Evolutionary conservation across 1,284 basidiomycete genomes (phyloP).

Genomic region (Agaricales sp.): DNA sequence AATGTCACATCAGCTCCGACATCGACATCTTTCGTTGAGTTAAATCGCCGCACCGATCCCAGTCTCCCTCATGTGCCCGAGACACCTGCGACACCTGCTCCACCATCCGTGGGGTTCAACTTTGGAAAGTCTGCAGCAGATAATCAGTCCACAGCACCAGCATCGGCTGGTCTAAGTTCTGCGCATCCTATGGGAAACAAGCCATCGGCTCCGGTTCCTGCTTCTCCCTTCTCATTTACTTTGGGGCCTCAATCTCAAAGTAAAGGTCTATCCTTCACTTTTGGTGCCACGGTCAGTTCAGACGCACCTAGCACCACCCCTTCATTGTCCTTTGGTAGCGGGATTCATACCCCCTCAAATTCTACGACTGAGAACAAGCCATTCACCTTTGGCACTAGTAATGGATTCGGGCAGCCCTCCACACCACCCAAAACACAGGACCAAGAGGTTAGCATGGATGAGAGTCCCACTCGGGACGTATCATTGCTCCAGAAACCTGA

Average conservation of each 20-base stretch:
- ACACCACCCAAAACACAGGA: slow-evolving; percentile 47
- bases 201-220: slow-evolving; percentile 6
- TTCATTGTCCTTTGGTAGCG: slow-evolving; percentile 16
- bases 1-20: neutral
- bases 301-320: slow-evolving; percentile 7
- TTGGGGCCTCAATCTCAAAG: slow-evolving; percentile 14
- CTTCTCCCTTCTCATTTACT: slow-evolving; percentile 15
- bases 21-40: no score
- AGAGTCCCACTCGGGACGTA: slow-evolving; percentile 53
- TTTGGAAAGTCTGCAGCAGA: neutral
- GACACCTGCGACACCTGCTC: slow-evolving; percentile 8
- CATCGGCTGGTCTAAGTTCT: neutral
- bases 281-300: slow-evolving; percentile 12
- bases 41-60: no score
- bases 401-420: slow-evolving; percentile 23
- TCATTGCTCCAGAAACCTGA: slow-evolving; percentile 29
- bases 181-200: slow-evolving; percentile 2
- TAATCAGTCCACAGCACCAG: slow-evolving; percentile 1
- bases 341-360: slow-evolving; percentile 16
- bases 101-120: slow-evolving; percentile 1
- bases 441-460: slow-evolving; percentile 58
- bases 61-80: neutral
- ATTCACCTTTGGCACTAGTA: slow-evolving; percentile 24
- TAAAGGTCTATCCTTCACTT: slow-evolving; percentile 18
- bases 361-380: slow-evolving; percentile 21